These are phyloP conservation scores for Eleusine indica DNA, from an alignment of 176 grass and related monocot genomes.

Conservation along the genomic window DNA sequence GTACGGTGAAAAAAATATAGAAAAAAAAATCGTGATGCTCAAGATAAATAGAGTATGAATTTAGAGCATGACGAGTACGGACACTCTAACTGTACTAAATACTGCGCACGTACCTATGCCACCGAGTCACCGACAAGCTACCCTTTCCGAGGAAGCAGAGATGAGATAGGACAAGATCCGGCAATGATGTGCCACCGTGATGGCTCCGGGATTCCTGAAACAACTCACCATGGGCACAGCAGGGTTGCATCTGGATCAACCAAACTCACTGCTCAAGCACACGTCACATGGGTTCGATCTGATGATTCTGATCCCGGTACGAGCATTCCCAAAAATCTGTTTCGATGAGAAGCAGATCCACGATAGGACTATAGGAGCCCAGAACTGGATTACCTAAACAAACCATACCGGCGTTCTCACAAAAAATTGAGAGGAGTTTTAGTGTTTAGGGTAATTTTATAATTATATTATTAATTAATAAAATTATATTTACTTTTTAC, in stretches of 20 bases:
- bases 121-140: slow-evolving; percentile 3
- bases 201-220: neutral
- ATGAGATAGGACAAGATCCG: slow-evolving; percentile 50
- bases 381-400: neutral
- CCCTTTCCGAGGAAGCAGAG: slow-evolving; percentile 22
- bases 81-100: too few relatives aligned
- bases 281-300: slow-evolving; percentile 13
- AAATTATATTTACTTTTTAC: too few relatives aligned
- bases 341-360: neutral
- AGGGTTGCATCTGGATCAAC: neutral
- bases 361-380: neutral
- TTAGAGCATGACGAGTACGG: too few relatives aligned
- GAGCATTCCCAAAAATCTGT: too few relatives aligned
- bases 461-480: too few relatives aligned
- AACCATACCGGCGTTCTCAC: neutral
- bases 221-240: neutral
- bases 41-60: too few relatives aligned
- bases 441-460: too few relatives aligned
- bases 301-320: neutral
- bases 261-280: neutral
- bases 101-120: too few relatives aligned
- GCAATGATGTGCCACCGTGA: slow-evolving; percentile 31
- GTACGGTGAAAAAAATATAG: too few relatives aligned
- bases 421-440: neutral
- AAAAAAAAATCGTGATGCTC: too few relatives aligned